phyloP scores from a whole-genome alignment of 2,329 filamentous ascomycete genomes.

The Fusarium caatingaense region DNA sequence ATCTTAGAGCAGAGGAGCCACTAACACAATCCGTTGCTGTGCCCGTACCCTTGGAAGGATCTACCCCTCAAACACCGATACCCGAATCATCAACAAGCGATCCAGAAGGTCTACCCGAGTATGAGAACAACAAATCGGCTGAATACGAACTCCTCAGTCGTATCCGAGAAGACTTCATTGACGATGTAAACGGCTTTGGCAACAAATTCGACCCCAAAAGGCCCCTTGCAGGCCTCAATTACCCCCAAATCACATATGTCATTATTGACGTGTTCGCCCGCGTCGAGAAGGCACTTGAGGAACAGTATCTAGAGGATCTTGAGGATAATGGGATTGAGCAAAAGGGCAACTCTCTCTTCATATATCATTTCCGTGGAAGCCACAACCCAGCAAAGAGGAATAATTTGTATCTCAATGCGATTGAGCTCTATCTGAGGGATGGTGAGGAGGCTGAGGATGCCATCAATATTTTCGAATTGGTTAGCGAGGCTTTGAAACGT shows the following conservation, averaged over 20 bases:
- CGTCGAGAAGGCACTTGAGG: background rate
- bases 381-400: background rate
- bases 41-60: background rate
- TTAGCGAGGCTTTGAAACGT: too few relatives aligned
- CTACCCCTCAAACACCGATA: background rate
- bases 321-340: too few relatives aligned
- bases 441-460: too few relatives aligned
- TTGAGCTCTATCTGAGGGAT: too few relatives aligned
- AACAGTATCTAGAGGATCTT: too few relatives aligned
- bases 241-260: background rate
- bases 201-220: conserved; percentile 9
- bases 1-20: too few relatives aligned
- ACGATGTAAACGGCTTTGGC: background rate
- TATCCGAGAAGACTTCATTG: background rate
- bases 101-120: background rate
- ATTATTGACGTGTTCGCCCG: background rate
- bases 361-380: background rate
- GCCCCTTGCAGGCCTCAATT: background rate
- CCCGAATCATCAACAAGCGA: background rate
- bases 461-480: too few relatives aligned
- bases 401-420: too few relatives aligned
- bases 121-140: too few relatives aligned
- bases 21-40: too few relatives aligned
- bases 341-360: too few relatives aligned
- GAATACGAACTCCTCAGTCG: too few relatives aligned